Percentiles rank a stretch among this genome's conserved stretches.
These are phyloP conservation scores for Lactarius sp. DNA, from an alignment of 768 basidiomycete genomes.

Conservation along the genomic window DNA sequence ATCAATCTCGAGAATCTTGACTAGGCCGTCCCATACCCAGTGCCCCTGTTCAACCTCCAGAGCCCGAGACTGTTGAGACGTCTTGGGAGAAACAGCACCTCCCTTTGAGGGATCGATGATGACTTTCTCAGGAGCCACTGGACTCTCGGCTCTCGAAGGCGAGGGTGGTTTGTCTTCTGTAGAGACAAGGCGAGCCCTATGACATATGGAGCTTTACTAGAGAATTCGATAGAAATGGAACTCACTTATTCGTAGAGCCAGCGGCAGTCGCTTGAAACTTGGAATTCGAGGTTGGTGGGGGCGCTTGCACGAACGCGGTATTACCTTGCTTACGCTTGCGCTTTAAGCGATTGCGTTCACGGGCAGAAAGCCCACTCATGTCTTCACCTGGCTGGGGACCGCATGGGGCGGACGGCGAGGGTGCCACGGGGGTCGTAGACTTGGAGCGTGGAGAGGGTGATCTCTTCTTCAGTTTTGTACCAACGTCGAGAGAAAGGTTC, in stretches of 20 bases:
- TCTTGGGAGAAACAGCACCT: constrained; percentile 76
- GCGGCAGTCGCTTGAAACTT: constrained; percentile 58
- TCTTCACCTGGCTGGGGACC: constrained; percentile 44
- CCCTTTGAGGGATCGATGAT: constrained; percentile 78
- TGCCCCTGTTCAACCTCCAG: constrained; percentile 67
- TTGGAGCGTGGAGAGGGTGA: constrained; percentile 40
- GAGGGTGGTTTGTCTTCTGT: constrained; percentile 48
- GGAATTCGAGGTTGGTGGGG: constrained; percentile 52
- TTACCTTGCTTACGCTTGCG: constrained; percentile 89
- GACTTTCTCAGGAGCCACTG: constrained; percentile 58
- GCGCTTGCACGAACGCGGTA: constrained; percentile 69
- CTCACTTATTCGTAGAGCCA: constrained; percentile 57
- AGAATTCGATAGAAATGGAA: constrained; percentile 2
- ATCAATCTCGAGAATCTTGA: constrained; percentile 74
- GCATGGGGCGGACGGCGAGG: constrained; percentile 45
- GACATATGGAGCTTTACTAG: constrained; percentile 1
- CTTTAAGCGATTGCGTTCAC: constrained; percentile 91
- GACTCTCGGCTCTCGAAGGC: constrained; percentile 54
- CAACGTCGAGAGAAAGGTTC: constrained; percentile 39
- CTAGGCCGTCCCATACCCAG: constrained; percentile 87
- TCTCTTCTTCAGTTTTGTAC: constrained; percentile 28
- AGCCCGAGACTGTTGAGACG: constrained; percentile 69
- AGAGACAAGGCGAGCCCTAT: constrained; percentile 69
- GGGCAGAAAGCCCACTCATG: constrained; percentile 65
- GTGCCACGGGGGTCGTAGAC: constrained; percentile 41